Percentiles rank a stretch among this genome's conserved stretches.
These are phyloP conservation scores for Ettlia oleoabundans DNA, from an alignment of 139 green algal genomes.

Conservation along the genomic window DNA sequence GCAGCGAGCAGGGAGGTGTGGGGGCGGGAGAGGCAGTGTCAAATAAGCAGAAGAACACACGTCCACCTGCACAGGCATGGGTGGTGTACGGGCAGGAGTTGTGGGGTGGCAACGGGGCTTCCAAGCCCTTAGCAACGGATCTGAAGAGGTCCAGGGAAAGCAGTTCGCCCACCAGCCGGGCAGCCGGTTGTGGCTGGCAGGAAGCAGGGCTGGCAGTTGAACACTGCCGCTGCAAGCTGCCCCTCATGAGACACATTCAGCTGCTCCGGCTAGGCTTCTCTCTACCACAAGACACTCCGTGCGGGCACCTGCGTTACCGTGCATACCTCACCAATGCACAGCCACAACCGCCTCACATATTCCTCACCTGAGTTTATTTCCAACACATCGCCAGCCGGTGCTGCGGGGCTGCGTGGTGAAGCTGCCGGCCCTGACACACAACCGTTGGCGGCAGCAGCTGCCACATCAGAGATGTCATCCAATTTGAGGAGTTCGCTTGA, in stretches of 20 bases:
- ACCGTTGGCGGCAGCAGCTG: not conserved
- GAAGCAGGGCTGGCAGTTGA: too few species aligned
- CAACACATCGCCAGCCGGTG: constrained; percentile 43
- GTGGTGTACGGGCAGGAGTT: too few species aligned
- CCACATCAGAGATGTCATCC: constrained; percentile 30
- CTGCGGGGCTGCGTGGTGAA: not conserved
- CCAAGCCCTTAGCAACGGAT: not conserved
- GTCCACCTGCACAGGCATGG: constrained; percentile 53
- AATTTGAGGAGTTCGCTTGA: constrained; percentile 63
- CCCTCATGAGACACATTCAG: too few species aligned
- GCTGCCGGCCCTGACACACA: not conserved
- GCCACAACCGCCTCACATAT: not conserved
- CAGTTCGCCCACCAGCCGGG: too few species aligned
- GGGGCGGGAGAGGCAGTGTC: not conserved
- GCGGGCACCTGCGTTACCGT: too few species aligned
- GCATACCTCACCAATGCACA: too few species aligned
- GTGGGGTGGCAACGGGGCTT: too few species aligned
- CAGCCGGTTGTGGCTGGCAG: too few species aligned
- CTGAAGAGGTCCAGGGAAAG: not conserved
- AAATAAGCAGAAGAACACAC: constrained; percentile 84
- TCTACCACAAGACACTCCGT: too few species aligned
- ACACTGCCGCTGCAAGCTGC: too few species aligned
- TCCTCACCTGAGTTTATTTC: constrained; percentile 69
- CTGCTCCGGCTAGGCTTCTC: too few species aligned
- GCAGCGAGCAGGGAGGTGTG: constrained; percentile 19